A percentile compares a stretch with the other conserved stretches of the same genome.
phyloP scores from a whole-genome alignment of 1,284 basidiomycete species.

The Sanghuangporus weigelae region DNA sequence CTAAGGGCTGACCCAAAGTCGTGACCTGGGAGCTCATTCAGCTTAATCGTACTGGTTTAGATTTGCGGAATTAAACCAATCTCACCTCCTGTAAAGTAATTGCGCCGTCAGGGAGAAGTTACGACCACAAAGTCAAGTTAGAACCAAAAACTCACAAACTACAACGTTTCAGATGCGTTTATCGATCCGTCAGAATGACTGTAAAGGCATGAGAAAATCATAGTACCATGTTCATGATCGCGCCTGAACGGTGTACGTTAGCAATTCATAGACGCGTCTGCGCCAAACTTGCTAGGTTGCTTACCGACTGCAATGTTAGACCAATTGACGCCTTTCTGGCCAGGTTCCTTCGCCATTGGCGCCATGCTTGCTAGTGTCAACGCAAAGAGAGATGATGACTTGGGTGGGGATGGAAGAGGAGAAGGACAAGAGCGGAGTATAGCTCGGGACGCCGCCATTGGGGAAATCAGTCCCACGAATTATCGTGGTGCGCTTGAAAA shows the following conservation, averaged over 20 bases:
- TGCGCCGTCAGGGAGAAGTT: slow-evolving; percentile 12
- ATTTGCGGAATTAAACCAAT: slow-evolving; percentile 16
- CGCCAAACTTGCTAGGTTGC: slow-evolving; percentile 26
- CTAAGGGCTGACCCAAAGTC: slow-evolving; percentile 95
- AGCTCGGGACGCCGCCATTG: not conserved
- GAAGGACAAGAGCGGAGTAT: slow-evolving; percentile 2
- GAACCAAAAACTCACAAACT: slow-evolving; percentile 52
- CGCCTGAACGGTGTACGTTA: slow-evolving; percentile 51
- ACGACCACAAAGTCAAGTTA: slow-evolving; percentile 12
- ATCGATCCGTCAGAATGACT: slow-evolving; percentile 8
- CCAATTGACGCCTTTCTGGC: slow-evolving; percentile 95
- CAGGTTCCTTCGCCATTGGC: slow-evolving; percentile 69
- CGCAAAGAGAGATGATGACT: slow-evolving; percentile 22
- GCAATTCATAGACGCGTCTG: slow-evolving; percentile 12
- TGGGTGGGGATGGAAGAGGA: slow-evolving; percentile 18
- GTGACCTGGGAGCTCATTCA: slow-evolving; percentile 60
- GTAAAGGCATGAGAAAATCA: slow-evolving; percentile 16
- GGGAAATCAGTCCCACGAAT: slow-evolving; percentile 9
- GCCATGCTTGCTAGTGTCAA: slow-evolving; percentile 46
- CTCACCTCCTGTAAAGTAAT: slow-evolving; percentile 40
- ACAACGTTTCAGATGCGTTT: slow-evolving; percentile 19
- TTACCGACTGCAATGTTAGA: slow-evolving; percentile 97
- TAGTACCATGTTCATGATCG: slow-evolving; percentile 91
- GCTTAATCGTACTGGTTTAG: not conserved
- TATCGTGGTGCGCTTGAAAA: not conserved